Base-by-base conservation (phyloP, 345 rosid species). In the Balakata baccata region DNA sequence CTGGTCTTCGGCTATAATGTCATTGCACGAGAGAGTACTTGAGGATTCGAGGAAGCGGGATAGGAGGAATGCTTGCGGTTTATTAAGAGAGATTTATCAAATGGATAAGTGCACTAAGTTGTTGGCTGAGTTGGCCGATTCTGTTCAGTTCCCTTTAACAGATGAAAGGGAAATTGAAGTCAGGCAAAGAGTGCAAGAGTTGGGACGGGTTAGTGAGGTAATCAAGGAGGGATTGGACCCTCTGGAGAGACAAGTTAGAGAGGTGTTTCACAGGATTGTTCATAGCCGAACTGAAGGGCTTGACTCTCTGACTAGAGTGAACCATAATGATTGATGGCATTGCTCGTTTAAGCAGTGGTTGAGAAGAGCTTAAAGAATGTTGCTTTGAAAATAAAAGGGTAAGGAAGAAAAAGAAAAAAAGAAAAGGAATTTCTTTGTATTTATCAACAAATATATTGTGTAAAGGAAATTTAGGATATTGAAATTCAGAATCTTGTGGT, bases 21-120 rank as follows among this genome's bases (percentile, higher is more conserved):
- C 82, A 2, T 73, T 95, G 81, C 97, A 89, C 70, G 98, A 95
- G 76, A 85, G 78, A 85, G 80, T 95, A 25, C 14, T 85, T 70
- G 99, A 95, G 81, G 96, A 92, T 74, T 90, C 99, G 0, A 91
- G 86, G 82, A 92, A 81, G 73, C 75, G 90, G 76, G 96, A 92
- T 0, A 84, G 92, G 88, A 87, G 84, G 79, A 88, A 90, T 69
- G 85, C 89, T 6, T 86, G 89, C 64, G 98, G 97, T 10, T 74
- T 95, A 85, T 79, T 95, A 84, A 89, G 77, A 70, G 99, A 95
- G 87, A 92, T 95, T 83, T 82, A 86, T 79, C 84, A 72, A 76
- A 89, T 95, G 74, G 99, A 95, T 72, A 89, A 76, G 73, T 78
- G 87, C 34, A 74, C 89, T 2, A 80, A 90, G 72, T 49, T 77